Conservation (phyloP, 192 early-diverging fungal genomes). For the Coemansia asiatica region DNA sequence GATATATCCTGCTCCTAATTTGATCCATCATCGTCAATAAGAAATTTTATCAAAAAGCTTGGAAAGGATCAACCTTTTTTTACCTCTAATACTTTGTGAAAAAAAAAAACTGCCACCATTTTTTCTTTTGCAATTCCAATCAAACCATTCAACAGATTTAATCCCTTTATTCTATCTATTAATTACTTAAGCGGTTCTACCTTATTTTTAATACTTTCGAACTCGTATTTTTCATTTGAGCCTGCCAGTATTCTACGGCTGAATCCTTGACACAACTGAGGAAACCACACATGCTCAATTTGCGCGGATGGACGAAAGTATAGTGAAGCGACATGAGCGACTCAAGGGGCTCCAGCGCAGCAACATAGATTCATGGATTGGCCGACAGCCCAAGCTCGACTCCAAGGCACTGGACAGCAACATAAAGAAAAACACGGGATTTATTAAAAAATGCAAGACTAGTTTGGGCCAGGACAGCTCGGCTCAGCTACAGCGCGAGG, state of each 20-base stretch:
- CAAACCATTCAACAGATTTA: too few relatives aligned
- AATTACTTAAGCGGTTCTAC: too few relatives aligned
- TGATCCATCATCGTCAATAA: too few relatives aligned
- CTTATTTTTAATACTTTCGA: too few relatives aligned
- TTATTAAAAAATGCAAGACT: constrained; percentile 88
- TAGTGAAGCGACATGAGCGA: constrained; percentile 49
- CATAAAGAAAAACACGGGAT: constrained; percentile 96
- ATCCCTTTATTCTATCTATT: too few relatives aligned
- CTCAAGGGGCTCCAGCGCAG: constrained; percentile 37
- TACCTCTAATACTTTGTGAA: background rate
- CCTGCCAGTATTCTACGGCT: background rate
- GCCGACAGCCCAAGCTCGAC: constrained; percentile 20
- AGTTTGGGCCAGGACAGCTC: constrained; percentile 66
- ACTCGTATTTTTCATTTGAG: too few relatives aligned
- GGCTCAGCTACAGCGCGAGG: constrained; percentile 74
- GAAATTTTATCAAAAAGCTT: too few relatives aligned
- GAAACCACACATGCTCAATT: constrained; percentile 22
- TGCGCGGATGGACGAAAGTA: constrained; percentile 43
- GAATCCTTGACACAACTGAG: background rate
- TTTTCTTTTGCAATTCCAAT: background rate
- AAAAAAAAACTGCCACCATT: constrained; percentile 11
- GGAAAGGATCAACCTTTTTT: too few relatives aligned
- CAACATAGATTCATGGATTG: constrained; percentile 44
- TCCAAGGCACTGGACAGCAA: constrained; percentile 73
- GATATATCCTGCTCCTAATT: too few relatives aligned